Conservation (phyloP, 2,329 filamentous ascomycete genomes). For the Fusarium chlamydosporum region DNA sequence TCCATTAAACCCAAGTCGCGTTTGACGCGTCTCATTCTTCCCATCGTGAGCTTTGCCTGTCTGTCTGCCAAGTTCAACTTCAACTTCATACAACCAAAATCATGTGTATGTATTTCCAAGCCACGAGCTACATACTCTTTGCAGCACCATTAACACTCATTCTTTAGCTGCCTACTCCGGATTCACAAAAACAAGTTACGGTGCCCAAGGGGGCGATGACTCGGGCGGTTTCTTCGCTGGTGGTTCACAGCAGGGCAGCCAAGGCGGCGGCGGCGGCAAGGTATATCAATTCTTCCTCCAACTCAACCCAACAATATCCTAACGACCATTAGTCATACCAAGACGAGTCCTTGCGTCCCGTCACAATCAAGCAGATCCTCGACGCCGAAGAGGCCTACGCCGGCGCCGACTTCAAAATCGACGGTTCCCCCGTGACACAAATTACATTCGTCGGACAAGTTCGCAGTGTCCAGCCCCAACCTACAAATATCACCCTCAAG, state of each 20-base stretch:
- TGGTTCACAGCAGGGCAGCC: conserved; percentile 73
- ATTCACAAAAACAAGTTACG: conserved; percentile 63
- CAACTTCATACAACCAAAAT: conserved; percentile 42
- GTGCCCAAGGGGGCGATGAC: conserved; percentile 70
- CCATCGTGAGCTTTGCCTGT: conserved; percentile 32
- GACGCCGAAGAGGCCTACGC: conserved; percentile 83
- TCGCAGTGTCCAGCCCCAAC: conserved; percentile 85
- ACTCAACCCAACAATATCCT: conserved; percentile 10
- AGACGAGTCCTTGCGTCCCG: conserved; percentile 90
- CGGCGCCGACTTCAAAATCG: conserved; percentile 83
- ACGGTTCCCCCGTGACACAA: conserved; percentile 79
- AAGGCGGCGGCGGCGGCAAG: conserved; percentile 60
- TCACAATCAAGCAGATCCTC: conserved; percentile 95
- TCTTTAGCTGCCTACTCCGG: conserved; percentile 64
- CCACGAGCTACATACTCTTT: neutral
- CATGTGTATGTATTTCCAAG: conserved; percentile 54
- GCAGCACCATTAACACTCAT: conserved; percentile 18
- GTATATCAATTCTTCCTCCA: conserved; percentile 50
- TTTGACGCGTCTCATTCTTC: conserved; percentile 52
- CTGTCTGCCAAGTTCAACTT: conserved; percentile 21
- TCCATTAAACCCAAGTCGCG: conserved; percentile 54
- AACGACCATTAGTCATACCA: conserved; percentile 66
- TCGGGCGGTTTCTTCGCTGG: conserved; percentile 73
- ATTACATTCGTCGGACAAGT: conserved; percentile 90
- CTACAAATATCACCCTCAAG: conserved; percentile 92